Conservation (phyloP, 306 rosid genomes). For the Castanopsis chinensis region DNA sequence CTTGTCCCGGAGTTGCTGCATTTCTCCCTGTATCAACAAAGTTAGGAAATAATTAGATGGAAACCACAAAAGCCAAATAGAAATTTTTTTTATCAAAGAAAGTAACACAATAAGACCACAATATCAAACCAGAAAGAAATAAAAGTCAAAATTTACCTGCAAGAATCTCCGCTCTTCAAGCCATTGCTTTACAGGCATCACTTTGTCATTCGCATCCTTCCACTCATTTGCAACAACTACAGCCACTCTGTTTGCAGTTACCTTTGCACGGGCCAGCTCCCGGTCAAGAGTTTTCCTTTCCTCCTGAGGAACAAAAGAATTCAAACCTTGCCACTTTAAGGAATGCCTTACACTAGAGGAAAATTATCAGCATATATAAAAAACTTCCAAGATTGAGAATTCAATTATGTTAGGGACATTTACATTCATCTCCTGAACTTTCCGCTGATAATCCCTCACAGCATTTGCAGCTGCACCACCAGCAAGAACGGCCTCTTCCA, state of each 20-base stretch:
- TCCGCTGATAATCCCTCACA: slow-evolving; percentile 98
- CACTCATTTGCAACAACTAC: slow-evolving; percentile 97
- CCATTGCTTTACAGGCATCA: slow-evolving; percentile 99
- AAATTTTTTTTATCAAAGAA: not conserved
- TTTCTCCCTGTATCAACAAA: slow-evolving; percentile 72
- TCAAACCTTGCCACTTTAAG: slow-evolving; percentile 16
- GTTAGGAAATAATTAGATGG: slow-evolving; percentile 14
- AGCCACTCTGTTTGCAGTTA: slow-evolving; percentile 97
- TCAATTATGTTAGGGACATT: slow-evolving; percentile 22
- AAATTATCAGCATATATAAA: slow-evolving; percentile 2
- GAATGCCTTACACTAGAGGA: slow-evolving; percentile 20
- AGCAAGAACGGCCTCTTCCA: slow-evolving; percentile 99
- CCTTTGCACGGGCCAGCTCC: slow-evolving; percentile 98
- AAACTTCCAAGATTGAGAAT: slow-evolving; percentile 14
- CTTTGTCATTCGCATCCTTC: slow-evolving; percentile 98
- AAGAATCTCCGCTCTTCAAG: slow-evolving; percentile 94
- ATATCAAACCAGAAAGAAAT: slow-evolving; percentile 8
- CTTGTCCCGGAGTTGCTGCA: slow-evolving; percentile 98
- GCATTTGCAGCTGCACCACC: slow-evolving; percentile 99
- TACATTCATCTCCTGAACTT: slow-evolving; percentile 99
- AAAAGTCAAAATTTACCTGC: slow-evolving; percentile 50
- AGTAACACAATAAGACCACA: slow-evolving; percentile 3
- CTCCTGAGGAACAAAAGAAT: slow-evolving; percentile 57
- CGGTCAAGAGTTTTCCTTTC: slow-evolving; percentile 97
- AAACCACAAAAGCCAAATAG: slow-evolving; percentile 21